Base-by-base conservation (phyloP, 345 rosid species). In the Dipteronia sinensis region DNA sequence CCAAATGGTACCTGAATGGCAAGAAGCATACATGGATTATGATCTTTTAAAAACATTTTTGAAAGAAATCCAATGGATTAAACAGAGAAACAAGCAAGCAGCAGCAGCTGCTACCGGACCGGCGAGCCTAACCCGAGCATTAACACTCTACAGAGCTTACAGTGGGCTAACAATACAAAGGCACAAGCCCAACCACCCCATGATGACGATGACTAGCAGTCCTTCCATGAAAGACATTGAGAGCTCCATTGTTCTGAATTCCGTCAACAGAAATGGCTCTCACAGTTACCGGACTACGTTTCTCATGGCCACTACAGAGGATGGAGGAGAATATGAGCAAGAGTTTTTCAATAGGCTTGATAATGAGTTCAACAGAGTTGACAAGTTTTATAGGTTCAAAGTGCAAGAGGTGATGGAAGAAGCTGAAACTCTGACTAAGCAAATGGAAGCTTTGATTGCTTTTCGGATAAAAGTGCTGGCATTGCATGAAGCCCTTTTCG, bases 1-100 rank as follows among this genome's bases (percentile, higher is more conserved):
- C 10, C 88, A 85, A 31, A 85, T 81, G 88, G 88, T 87, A 59
- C 83, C 85, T 12, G 88, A 85, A 78, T 87, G 86, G 90, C 73
- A 77, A 68, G 79, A 79, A 75, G 84, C 88, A 27, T 87, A 81
- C 82, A 80, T 87, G 85, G 81, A 83, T 51, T 87, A 87, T 73
- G 6, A 49, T 44, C 62, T 68, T 72, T 82, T 88, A 38, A 82
- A 86, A 31, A 67, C 72, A 9, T 63, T 81, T 77, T 79, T 88
- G 25, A 80, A 81, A 76, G 83, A 86, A 58, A 53, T 71, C 76
- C 77, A 40, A 23, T 53, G 22, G 7, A 20, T 73, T 19, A 62
- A 63, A 23, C 53, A 22, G 4, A 25, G 53, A 40, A 72, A 22
- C 29, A 71, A 20, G 65, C 65, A 49, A 38, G 22, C 20, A 15